phyloP scores from a whole-genome alignment of 192 early-diverging fungal species.

The Coemansia sp. region DNA sequence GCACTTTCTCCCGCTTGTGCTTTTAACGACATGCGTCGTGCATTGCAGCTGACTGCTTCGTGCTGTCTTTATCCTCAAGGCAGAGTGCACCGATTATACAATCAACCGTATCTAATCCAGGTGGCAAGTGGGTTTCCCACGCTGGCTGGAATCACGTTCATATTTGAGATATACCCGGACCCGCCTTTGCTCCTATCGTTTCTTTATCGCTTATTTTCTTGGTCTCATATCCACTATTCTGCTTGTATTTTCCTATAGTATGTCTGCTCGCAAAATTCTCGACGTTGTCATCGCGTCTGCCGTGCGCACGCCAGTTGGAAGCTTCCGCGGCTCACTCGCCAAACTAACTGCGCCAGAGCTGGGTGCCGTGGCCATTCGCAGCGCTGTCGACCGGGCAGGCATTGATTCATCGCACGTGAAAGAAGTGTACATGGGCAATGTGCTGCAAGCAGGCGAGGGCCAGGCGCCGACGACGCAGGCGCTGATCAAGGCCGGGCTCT shows the following conservation, averaged over 20 bases:
- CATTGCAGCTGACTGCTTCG: no score
- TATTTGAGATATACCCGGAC: no score
- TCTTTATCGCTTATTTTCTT: not conserved
- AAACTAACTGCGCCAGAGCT: slow-evolving; percentile 82
- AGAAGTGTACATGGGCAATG: slow-evolving; percentile 96
- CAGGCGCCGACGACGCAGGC: slow-evolving; percentile 95
- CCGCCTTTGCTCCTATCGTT: not conserved
- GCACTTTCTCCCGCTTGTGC: no score
- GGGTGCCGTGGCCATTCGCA: slow-evolving; percentile 80
- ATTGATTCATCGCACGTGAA: slow-evolving; percentile 81
- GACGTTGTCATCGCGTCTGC: slow-evolving; percentile 55
- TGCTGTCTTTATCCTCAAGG: no score
- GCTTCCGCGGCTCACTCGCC: slow-evolving; percentile 86
- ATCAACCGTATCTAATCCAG: not conserved
- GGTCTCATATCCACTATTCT: not conserved
- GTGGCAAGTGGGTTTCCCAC: not conserved
- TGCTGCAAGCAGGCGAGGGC: slow-evolving; percentile 83
- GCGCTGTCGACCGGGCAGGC: slow-evolving; percentile 78
- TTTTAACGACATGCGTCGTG: no score
- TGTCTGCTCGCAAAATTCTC: slow-evolving; percentile 35
- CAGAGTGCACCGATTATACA: not conserved
- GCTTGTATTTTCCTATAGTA: not conserved
- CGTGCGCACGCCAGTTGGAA: slow-evolving; percentile 89
- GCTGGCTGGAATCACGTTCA: not conserved
- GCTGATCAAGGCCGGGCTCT: slow-evolving; percentile 74